Base-by-base conservation (phyloP, 257 asterid species). In the Buddleja alternifolia region DNA sequence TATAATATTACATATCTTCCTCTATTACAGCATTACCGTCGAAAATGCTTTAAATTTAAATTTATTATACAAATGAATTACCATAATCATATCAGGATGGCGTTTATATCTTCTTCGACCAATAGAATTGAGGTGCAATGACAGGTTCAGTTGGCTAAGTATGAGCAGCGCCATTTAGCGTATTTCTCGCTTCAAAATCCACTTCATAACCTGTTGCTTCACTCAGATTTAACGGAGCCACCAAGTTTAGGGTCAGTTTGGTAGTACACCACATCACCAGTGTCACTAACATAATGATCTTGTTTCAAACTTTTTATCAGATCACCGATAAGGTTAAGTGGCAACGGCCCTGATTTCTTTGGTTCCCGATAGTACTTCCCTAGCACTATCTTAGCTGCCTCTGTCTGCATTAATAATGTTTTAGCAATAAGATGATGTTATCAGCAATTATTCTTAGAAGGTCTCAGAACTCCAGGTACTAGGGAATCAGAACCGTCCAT, bases 301-400 rank as follows among this genome's bases (percentile, higher is more conserved):
- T 54, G 62, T 63, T 66, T 60, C 65, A 80, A 45, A 63, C 82
- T 80, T 56, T 71, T 47, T 1, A 57, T 12, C 29, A 80, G 16
- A 19, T 60, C 62, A 29, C 64, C 52, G 3, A 76, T 12, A 29
- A 80, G 61, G 52, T 80, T 74, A 17, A 73, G 19, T 45, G 85
- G 82, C 11, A 76, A 46, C 11, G 72, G 66, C 46, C 70, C 66
- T 9, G 82, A 80, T 65, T 55, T 48, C 57, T 70, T 80, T 0
- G 85, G 85, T 7, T 73, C 77, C 4, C 77, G 52, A 32, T 80
- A 76, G 42, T 76, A 80, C 53, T 73, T 76, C 19, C 85, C 82
- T 1, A 80, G 67, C 8, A 76, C 66, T 1, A 77, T 62, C 60
- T 69, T 73, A 36, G 85, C 73, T 14, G 80, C 77, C 42, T 73